Evolutionary conservation across 1,284 basidiomycete species (phyloP).

Genomic region (Laetiporus sulphureus): DNA sequence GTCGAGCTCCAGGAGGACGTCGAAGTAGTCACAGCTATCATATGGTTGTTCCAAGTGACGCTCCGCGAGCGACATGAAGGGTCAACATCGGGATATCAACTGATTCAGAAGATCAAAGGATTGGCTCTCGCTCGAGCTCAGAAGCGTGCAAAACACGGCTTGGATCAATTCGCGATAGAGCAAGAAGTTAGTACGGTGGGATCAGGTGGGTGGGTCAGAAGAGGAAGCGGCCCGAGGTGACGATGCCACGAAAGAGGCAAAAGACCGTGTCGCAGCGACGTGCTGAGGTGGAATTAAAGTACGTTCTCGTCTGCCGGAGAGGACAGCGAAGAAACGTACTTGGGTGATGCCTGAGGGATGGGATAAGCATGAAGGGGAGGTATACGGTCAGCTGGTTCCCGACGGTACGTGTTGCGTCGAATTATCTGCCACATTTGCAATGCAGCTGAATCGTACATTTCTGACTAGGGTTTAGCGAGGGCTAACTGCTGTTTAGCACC

Average conservation of each 20-base stretch:
- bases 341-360: background rate
- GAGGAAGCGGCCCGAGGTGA: background rate
- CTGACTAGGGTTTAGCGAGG: no score
- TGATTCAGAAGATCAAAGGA: background rate
- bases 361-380: background rate
- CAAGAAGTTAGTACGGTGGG: no score
- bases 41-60: background rate
- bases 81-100: background rate
- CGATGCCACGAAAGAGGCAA: background rate
- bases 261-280: background rate
- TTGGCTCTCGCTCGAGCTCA: background rate
- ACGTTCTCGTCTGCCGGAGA: background rate
- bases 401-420: no score
- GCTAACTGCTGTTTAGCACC: no score
- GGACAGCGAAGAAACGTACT: background rate
- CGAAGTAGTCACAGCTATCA: no score
- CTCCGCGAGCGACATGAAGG: background rate
- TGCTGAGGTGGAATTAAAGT: background rate
- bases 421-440: no score
- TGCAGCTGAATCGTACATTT: no score
- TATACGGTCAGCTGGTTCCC: background rate
- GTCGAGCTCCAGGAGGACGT: background rate
- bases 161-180: no score
- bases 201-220: background rate
- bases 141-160: background rate